A percentile compares a stretch with the other conserved stretches of the same genome.
phyloP scores from a whole-genome alignment of 2,329 filamentous ascomycete species.

The Verticillium albo-atrum region DNA sequence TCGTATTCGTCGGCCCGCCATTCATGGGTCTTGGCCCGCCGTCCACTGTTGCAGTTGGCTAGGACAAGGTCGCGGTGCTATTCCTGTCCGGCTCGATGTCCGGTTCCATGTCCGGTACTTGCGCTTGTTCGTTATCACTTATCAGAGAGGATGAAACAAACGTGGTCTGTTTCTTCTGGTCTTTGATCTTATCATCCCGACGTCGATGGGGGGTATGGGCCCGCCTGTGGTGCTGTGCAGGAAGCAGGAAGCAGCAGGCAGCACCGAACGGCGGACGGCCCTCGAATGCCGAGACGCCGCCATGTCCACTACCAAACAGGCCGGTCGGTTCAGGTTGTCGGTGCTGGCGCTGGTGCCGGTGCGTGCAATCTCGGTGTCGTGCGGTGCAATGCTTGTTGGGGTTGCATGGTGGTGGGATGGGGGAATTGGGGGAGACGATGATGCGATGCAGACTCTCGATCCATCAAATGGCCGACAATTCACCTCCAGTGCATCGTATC shows the following conservation, averaged over 20 bases:
- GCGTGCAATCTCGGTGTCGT: not conserved
- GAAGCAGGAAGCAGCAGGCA: no score
- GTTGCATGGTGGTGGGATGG: no score
- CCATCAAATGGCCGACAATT: no score
- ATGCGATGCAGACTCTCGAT: no score
- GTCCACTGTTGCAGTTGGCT: not conserved
- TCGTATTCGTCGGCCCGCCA: not conserved
- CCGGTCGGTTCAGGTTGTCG: not conserved
- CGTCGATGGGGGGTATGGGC: not conserved
- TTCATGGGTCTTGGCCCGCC: not conserved
- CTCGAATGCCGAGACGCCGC: not conserved
- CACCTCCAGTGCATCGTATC: no score
- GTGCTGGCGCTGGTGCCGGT: not conserved
- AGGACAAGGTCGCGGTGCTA: not conserved
- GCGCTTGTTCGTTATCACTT: not conserved
- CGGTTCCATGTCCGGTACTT: not conserved
- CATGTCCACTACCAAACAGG: not conserved
- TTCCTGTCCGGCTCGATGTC: not conserved
- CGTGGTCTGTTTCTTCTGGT: not conserved
- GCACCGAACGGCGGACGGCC: not conserved
- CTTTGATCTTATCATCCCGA: not conserved
- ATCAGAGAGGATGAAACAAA: not conserved
- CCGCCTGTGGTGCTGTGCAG: not conserved
- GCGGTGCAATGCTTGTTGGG: not conserved
- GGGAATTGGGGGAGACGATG: no score